A percentile compares a stretch with the other conserved stretches of the same genome.
These are phyloP conservation scores for Solanum boliviense DNA, from an alignment of 257 asterid genomes.

Conservation along the genomic window DNA sequence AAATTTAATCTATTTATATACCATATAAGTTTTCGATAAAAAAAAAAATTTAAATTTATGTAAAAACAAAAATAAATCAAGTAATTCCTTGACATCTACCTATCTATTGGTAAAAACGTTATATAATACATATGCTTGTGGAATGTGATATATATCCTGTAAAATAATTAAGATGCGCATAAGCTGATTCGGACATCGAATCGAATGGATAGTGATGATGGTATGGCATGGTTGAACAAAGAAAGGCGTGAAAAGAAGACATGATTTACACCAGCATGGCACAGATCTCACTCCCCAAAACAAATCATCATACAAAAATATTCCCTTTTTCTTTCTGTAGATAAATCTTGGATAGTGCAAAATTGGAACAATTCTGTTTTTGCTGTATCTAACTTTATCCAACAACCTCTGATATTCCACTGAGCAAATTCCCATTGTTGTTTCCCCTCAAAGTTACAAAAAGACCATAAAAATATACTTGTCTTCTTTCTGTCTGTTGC, in stretches of 20 bases:
- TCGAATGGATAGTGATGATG: background rate
- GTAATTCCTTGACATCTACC: background rate
- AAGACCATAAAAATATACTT: background rate
- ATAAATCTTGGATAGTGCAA: background rate
- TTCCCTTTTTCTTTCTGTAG: background rate
- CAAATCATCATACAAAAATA: background rate
- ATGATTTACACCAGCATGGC: background rate
- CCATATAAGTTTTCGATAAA: too few species aligned
- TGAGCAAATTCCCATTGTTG: conserved; percentile 3
- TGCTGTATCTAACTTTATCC: conserved; percentile 2
- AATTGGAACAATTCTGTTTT: background rate
- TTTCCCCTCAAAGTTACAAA: conserved; percentile 25
- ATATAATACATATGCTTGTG: background rate
- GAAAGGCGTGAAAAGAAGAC: background rate
- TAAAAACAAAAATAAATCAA: too few species aligned
- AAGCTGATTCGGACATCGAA: background rate
- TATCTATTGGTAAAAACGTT: background rate
- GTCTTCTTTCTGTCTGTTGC: background rate
- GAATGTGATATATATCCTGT: fast-evolving
- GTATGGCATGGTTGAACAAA: background rate
- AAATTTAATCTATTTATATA: background rate
- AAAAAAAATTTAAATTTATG: too few species aligned
- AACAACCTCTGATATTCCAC: background rate
- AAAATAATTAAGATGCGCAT: background rate
- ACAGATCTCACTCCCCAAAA: background rate